phyloP scores from a whole-genome alignment of 495 filamentous ascomycete genomes.

The Penicillium malachiteum region DNA sequence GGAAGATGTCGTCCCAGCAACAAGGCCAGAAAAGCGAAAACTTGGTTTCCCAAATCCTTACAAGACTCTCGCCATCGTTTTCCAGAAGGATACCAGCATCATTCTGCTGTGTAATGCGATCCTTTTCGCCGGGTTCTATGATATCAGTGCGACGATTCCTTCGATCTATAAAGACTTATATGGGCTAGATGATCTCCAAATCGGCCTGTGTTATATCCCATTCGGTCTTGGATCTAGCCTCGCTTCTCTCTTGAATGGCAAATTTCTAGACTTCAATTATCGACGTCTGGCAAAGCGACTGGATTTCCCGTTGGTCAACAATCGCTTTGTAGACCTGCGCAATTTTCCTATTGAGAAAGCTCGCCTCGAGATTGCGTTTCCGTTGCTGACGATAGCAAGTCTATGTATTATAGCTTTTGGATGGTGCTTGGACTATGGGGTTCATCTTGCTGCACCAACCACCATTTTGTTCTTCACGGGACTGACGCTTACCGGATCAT shows the following conservation, averaged over 20 bases:
- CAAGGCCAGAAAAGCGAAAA: constrained; percentile 36
- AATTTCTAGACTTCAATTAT: constrained; percentile 61
- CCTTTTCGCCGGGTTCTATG: constrained; percentile 46
- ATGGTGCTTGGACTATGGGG: constrained; percentile 35
- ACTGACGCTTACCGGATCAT: constrained; percentile 52
- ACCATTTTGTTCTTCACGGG: constrained; percentile 63
- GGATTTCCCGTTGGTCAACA: constrained; percentile 49
- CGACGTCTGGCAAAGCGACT: constrained; percentile 34
- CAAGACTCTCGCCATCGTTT: constrained; percentile 61
- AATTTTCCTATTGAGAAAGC: constrained; percentile 66
- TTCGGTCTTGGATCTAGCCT: constrained; percentile 62
- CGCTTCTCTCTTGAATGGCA: constrained; percentile 84
- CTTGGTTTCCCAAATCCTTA: constrained; percentile 70
- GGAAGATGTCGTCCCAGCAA: constrained; percentile 11
- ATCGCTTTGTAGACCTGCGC: constrained; percentile 50
- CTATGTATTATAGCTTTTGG: constrained; percentile 39
- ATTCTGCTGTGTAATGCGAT: constrained; percentile 44
- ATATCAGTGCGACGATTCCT: constrained; percentile 41
- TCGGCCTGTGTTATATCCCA: constrained; percentile 52
- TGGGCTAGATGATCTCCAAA: constrained; percentile 45
- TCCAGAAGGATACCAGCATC: constrained; percentile 51
- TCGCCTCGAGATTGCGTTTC: constrained; percentile 52
- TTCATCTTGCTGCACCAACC: constrained; percentile 43
- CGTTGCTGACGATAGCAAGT: constrained; percentile 36
- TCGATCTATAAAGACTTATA: constrained; percentile 43